Evolutionary conservation across 164 flowering plant species (phyloP).

Genomic region (Malania oleifera): DNA sequence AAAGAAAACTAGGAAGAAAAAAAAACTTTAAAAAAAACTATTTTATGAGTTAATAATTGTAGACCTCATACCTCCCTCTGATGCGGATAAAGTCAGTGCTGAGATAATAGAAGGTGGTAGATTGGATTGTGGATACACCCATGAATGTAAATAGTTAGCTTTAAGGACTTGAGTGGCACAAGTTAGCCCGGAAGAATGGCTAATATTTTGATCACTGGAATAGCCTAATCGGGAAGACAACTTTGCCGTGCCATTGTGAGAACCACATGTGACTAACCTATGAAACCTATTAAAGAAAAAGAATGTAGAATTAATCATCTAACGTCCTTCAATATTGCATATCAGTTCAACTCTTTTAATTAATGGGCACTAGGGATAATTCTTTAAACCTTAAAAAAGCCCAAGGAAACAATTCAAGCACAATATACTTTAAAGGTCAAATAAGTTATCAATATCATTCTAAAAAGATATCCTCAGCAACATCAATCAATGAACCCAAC

Average conservation of each 20-base stretch:
- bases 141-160: conserved; percentile 54
- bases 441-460: no score
- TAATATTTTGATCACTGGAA: conserved; percentile 21
- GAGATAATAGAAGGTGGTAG: conserved; percentile 72
- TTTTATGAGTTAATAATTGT: not conserved
- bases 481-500: no score
- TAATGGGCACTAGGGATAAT: no score
- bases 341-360: no score
- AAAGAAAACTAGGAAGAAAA: conserved; percentile 2
- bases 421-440: no score
- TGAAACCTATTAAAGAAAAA: conserved; percentile 51
- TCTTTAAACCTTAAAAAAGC: no score
- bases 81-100: conserved; percentile 47
- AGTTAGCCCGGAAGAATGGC: conserved; percentile 12
- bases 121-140: conserved; percentile 84
- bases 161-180: conserved; percentile 26
- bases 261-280: conserved; percentile 40
- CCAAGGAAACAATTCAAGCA: no score
- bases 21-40: not conserved
- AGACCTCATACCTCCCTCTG: conserved; percentile 58
- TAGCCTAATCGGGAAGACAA: conserved; percentile 19
- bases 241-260: conserved; percentile 28
- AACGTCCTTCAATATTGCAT: no score
- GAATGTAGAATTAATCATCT: no score
- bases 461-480: no score